Evolutionary conservation across 1,139 yeast genomes (phyloP).

Genomic region (Yamadazyma mexicana): DNA sequence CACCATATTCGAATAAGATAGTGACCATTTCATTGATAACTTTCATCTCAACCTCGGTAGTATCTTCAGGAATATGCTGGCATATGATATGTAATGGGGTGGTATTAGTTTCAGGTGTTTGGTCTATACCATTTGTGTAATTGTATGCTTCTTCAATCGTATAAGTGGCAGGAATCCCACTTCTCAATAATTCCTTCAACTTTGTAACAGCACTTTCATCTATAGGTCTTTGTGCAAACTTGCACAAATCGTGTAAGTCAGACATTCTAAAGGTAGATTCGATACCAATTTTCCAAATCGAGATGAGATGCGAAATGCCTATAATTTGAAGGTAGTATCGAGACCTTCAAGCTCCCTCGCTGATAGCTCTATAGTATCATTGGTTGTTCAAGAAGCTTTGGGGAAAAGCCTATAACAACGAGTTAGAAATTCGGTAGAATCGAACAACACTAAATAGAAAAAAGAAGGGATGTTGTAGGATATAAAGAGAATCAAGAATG

Average conservation of each 20-base stretch:
- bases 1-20: constrained; percentile 77
- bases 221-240: constrained; percentile 58
- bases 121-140: constrained; percentile 43
- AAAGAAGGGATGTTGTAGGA: too few species aligned
- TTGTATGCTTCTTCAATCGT: constrained; percentile 75
- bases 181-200: constrained; percentile 47
- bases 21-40: constrained; percentile 59
- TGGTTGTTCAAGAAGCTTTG: too few species aligned
- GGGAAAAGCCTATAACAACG: too few species aligned
- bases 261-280: constrained; percentile 4
- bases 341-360: too few species aligned
- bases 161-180: constrained; percentile 80
- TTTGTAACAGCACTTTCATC: constrained; percentile 42
- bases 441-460: too few species aligned
- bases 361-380: too few species aligned
- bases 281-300: not conserved
- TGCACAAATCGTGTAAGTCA: constrained; percentile 71
- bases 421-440: too few species aligned
- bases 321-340: too few species aligned
- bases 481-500: too few species aligned
- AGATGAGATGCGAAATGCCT: constrained; percentile 5
- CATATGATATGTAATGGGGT: constrained; percentile 78
- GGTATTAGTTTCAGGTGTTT: constrained; percentile 54
- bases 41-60: constrained; percentile 40
- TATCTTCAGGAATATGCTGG: constrained; percentile 49